Conservation (phyloP, 352 stramenopile genomes). For the Phytophthora parvispora region DNA sequence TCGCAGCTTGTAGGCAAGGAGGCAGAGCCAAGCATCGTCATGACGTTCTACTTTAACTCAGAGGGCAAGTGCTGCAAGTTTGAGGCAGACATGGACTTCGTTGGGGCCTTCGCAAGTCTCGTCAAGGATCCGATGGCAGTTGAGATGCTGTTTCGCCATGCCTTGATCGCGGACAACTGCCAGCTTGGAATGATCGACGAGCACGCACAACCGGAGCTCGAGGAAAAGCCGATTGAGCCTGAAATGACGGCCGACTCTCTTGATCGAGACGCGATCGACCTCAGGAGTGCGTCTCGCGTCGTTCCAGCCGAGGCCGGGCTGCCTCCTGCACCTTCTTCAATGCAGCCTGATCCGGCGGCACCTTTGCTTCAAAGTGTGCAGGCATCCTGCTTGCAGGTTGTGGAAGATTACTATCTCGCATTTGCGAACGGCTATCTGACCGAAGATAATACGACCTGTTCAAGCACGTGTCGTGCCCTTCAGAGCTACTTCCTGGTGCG, state of each 20-base stretch:
- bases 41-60: constrained; percentile 45
- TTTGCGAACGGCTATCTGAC: constrained; percentile 1
- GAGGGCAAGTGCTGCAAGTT: constrained; percentile 14
- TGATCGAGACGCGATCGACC: background rate
- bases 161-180: constrained; percentile 38
- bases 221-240: background rate
- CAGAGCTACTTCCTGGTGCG: constrained; percentile 1
- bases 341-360: background rate
- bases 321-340: background rate
- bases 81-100: constrained; percentile 40
- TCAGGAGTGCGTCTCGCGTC: background rate
- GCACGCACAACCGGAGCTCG: background rate
- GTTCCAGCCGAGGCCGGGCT: background rate
- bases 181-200: constrained; percentile 27
- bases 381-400: background rate
- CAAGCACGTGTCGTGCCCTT: background rate
- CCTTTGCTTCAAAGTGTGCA: background rate
- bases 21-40: constrained; percentile 5
- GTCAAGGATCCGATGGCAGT: constrained; percentile 34
- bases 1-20: constrained; percentile 41
- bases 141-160: constrained; percentile 22
- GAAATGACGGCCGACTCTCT: background rate
- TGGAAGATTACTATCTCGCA: constrained; percentile 3
- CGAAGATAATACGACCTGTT: background rate
- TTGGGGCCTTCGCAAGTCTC: constrained; percentile 32